Evolutionary conservation across 148 eudicot genomes (phyloP).

Genomic region (Fagopyrum tataricum): DNA sequence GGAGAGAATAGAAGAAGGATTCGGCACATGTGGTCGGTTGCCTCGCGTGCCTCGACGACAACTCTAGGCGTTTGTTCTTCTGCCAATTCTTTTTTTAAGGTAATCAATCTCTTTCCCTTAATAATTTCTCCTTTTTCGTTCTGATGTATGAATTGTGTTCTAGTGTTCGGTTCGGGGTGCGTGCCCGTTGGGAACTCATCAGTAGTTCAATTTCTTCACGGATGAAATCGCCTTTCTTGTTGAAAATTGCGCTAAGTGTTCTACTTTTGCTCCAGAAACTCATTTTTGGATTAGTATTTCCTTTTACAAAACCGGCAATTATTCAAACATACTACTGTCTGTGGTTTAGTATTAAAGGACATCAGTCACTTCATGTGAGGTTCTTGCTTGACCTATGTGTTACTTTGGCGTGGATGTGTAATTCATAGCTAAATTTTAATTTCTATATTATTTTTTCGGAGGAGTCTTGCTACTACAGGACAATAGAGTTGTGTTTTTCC

Average conservation of each 20-base stretch:
- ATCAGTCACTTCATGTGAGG: neutral
- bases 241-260: neutral
- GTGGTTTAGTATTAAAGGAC: neutral
- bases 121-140: neutral
- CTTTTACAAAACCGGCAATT: too few relatives aligned
- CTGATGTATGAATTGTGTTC: neutral
- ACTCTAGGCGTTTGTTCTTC: conserved; percentile 14
- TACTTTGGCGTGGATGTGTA: neutral
- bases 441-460: too few relatives aligned
- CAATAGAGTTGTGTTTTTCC: neutral
- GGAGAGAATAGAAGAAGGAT: conserved; percentile 12
- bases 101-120: neutral
- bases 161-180: neutral
- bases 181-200: neutral
- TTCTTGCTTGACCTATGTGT: neutral
- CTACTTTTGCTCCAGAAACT: neutral
- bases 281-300: neutral
- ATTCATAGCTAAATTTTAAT: neutral
- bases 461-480: neutral
- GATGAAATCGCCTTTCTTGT: neutral
- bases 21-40: conserved; percentile 22
- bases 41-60: conserved; percentile 16
- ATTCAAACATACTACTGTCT: too few relatives aligned
- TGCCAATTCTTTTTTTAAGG: conserved; percentile 18
- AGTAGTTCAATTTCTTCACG: neutral